phyloP scores from a whole-genome alignment of 2,329 filamentous ascomycete species.

The Penicillium italicum region DNA sequence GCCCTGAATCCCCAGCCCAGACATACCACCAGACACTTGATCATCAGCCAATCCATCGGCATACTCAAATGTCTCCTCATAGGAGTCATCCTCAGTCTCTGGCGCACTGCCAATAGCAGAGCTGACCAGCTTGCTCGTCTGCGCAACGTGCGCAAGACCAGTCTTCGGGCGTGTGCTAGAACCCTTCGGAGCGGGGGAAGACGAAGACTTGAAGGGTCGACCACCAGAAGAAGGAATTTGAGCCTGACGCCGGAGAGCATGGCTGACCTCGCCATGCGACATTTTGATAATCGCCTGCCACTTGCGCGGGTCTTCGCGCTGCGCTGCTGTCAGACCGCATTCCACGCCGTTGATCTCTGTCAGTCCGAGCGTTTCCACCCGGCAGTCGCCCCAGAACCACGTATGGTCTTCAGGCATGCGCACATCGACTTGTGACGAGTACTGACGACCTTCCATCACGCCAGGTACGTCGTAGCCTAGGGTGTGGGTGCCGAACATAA shows the following conservation, averaged over 20 bases:
- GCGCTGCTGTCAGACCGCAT: constrained; percentile 46
- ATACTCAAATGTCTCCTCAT: not conserved
- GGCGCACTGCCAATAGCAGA: constrained; percentile 1
- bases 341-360: constrained; percentile 54
- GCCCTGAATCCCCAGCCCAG: not conserved
- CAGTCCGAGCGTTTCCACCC: constrained; percentile 55
- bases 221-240: constrained; percentile 24
- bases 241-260: constrained; percentile 26
- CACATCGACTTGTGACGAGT: constrained; percentile 45
- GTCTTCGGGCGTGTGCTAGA: not conserved
- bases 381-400: constrained; percentile 58
- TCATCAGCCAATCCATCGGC: not conserved
- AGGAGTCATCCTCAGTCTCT: not conserved
- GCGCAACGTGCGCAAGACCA: constrained; percentile 33
- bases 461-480: constrained; percentile 48
- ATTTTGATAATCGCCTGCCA: constrained; percentile 48
- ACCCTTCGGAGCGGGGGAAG: not conserved
- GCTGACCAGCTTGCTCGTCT: constrained; percentile 41
- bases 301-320: constrained; percentile 43
- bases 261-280: constrained; percentile 35
- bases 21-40: not conserved
- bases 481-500: constrained; percentile 42
- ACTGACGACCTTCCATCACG: constrained; percentile 47
- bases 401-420: constrained; percentile 47
- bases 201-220: not conserved